Percentiles rank a stretch among this genome's conserved stretches.
phyloP scores from a whole-genome alignment of 2,329 filamentous ascomycete genomes.

The Fusarium caatingaense region DNA sequence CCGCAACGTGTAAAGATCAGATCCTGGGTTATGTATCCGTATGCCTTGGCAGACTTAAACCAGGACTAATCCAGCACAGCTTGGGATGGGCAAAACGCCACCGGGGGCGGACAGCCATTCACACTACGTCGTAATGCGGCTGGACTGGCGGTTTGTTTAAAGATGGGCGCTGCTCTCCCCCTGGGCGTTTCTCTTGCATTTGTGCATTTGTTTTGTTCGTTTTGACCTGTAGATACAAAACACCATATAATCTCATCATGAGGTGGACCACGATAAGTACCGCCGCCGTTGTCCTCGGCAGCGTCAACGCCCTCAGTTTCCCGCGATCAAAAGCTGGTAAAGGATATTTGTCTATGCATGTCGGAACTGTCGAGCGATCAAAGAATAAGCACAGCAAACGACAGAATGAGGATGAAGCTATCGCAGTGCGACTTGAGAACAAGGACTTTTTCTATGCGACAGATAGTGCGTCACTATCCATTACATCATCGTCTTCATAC shows the following conservation, averaged over 20 bases:
- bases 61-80: constrained; percentile 13
- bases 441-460: constrained; percentile 55
- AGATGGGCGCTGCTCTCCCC: constrained; percentile 7
- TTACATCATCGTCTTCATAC: not conserved
- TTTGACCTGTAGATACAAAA: not conserved
- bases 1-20: not conserved
- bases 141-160: constrained; percentile 10
- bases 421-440: constrained; percentile 51
- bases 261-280: constrained; percentile 42
- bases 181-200: not conserved
- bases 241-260: constrained; percentile 31
- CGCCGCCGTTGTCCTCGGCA: constrained; percentile 28
- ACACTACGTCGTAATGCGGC: not conserved
- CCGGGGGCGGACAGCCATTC: not conserved
- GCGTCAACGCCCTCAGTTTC: constrained; percentile 40
- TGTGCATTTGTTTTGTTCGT: not conserved
- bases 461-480: constrained; percentile 49
- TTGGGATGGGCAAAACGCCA: constrained; percentile 23
- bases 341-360: constrained; percentile 53
- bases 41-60: constrained; percentile 8
- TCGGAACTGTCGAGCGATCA: constrained; percentile 48
- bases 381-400: constrained; percentile 37
- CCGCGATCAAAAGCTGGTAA: constrained; percentile 49
- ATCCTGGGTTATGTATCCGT: not conserved
- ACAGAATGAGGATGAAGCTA: constrained; percentile 41